Evolutionary conservation across 2,329 filamentous ascomycete genomes (phyloP).

Genomic region (Eutypa lata): DNA sequence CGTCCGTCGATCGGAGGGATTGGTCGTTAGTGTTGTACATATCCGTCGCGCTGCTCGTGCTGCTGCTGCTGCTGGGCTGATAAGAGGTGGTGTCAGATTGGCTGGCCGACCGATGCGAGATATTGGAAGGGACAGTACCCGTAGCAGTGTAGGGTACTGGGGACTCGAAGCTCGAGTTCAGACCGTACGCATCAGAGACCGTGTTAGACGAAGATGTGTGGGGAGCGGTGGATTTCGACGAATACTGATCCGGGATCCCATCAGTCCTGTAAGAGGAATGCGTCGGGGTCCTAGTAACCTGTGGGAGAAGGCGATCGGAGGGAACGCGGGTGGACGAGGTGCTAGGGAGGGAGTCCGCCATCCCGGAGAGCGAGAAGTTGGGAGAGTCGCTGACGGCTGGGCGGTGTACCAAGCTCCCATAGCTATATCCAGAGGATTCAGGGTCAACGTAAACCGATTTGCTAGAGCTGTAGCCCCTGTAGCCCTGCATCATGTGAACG

Average conservation of each 20-base stretch:
- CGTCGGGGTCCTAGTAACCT: constrained; percentile 29
- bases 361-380: constrained; percentile 38
- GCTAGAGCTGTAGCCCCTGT: constrained; percentile 25
- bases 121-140: constrained; percentile 10
- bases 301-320: constrained; percentile 31
- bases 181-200: constrained; percentile 23
- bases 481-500: constrained; percentile 28
- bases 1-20: constrained; percentile 19
- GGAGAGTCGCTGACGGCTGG: constrained; percentile 31
- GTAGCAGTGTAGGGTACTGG: constrained; percentile 15
- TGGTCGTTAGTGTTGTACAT: constrained; percentile 18
- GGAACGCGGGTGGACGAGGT: constrained; percentile 20
- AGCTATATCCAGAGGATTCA: constrained; percentile 29
- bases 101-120: constrained; percentile 13
- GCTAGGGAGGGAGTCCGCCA: constrained; percentile 38
- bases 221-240: constrained; percentile 3
- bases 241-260: constrained; percentile 20
- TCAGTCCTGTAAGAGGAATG: constrained; percentile 30
- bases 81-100: constrained; percentile 16
- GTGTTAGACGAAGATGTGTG: constrained; percentile 19
- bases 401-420: constrained; percentile 35
- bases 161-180: constrained; percentile 21
- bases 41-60: constrained; percentile 9
- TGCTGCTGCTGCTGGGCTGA: constrained; percentile 5
- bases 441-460: constrained; percentile 35